Percentiles rank a stretch among this genome's conserved stretches.
Conservation (phyloP, 2,329 filamentous ascomycete genomes). For the Zymoseptoria ardabiliae region DNA sequence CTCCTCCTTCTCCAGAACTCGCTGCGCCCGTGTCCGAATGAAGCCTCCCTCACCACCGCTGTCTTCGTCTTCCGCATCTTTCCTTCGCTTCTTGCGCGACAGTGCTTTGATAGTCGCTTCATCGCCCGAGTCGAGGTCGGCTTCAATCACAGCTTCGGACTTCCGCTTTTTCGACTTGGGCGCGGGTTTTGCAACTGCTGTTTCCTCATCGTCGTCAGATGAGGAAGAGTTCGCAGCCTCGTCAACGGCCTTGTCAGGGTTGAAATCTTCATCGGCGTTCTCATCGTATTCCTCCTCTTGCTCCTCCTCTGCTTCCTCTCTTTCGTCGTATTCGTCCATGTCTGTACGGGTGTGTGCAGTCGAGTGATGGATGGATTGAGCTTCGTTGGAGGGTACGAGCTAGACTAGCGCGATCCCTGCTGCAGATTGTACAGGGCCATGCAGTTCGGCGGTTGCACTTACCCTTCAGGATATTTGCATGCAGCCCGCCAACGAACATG, state of each 20-base stretch:
- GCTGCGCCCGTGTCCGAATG: constrained; percentile 49
- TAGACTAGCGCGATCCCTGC: background rate
- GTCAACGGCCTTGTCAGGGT: constrained; percentile 28
- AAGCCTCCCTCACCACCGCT: constrained; percentile 44
- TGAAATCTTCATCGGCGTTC: constrained; percentile 40
- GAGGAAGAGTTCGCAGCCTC: constrained; percentile 27
- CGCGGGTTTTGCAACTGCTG: constrained; percentile 19
- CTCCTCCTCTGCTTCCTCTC: constrained; percentile 3
- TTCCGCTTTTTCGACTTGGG: constrained; percentile 36
- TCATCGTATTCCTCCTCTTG: constrained; percentile 36
- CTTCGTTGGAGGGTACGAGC: background rate
- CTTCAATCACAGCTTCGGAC: constrained; percentile 22
- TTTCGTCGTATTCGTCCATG: constrained; percentile 9
- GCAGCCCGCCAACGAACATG: too few relatives aligned
- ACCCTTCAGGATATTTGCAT: background rate
- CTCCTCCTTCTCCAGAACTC: constrained; percentile 43
- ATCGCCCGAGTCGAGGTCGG: constrained; percentile 47
- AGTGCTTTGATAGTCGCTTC: constrained; percentile 48
- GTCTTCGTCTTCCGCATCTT: constrained; percentile 20
- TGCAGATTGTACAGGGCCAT: background rate
- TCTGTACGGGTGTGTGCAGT: constrained; percentile 7
- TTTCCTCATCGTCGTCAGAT: constrained; percentile 29
- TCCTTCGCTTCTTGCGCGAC: constrained; percentile 34
- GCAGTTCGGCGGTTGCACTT: background rate
- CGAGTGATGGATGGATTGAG: background rate